Evolutionary conservation across 352 stramenopile genomes (phyloP), one percentile per base, ranked within the genome.

Genomic region (Globisporangium carolinianum): DNA sequence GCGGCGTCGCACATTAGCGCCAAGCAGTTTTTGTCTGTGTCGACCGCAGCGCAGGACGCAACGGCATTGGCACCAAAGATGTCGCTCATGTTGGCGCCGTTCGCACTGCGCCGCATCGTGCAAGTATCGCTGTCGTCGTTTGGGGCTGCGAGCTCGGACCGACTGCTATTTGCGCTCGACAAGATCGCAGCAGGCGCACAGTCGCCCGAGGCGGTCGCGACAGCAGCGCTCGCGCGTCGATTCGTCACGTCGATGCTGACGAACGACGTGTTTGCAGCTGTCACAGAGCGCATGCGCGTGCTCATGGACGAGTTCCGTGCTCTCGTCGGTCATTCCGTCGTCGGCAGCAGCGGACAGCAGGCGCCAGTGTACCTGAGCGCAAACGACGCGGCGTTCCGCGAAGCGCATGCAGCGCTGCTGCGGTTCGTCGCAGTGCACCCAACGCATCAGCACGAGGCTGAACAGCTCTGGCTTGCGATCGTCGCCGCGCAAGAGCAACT

Each of bases 111-210:
- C 24, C 68, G 76, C 8, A 66, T 89, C 48, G 62, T 86, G 7
- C 57, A 86, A 43, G 57, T 83, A n/a, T 68, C 61, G 5, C 56
- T 64, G 43, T 54, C 71, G 6, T 72, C 63, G 32, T 74, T 66
- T 12, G 71, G 61, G 15, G 47, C 67, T 14, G 69, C 83, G n/a
- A 74, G 68, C 47, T 61, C 76, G 0, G 76, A 84, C 0, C 78
- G 67, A 1, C 51, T 92, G 43, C 52, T 86, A 18, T 86, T 89
- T 47, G 63, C 71, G 6, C 58, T 92, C 60, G 79, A 92, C 24
- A 87, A 83, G 38, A 64, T 92, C 41, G 58, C 73, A 8, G 60
- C 57, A 42, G 24, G 50, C 7, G 43, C 60, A 12, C 35, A 24
- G 52, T 62, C 39, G 4, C 54, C 53, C 10, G 53, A 42, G 24